phyloP scores from a whole-genome alignment of 2,329 filamentous ascomycete species.

The Penicillium sp. region DNA sequence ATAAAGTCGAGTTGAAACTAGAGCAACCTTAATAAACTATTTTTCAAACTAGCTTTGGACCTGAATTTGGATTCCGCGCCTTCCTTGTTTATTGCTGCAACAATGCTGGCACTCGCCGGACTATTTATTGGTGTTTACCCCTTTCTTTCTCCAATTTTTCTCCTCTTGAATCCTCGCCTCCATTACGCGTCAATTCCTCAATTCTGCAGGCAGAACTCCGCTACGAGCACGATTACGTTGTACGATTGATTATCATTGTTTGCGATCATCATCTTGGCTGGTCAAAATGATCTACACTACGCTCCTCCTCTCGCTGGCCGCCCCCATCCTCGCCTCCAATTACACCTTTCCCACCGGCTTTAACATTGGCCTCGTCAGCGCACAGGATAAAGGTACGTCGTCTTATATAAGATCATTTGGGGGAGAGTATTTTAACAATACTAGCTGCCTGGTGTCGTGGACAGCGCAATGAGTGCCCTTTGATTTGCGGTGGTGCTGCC shows the following conservation, averaged over 20 bases:
- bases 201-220: slow-evolving; percentile 14
- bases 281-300: slow-evolving; percentile 15
- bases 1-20: neutral
- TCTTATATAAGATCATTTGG: neutral
- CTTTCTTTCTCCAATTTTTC: slow-evolving; percentile 5
- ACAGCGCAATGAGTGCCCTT: slow-evolving; percentile 64
- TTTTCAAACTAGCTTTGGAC: neutral
- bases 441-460: slow-evolving; percentile 62
- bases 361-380: slow-evolving; percentile 13
- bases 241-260: neutral
- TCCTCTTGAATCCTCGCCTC: neutral
- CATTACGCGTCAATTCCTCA: slow-evolving; percentile 8
- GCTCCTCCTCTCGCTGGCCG: slow-evolving; percentile 14
- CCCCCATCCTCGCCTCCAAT: slow-evolving; percentile 18
- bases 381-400: slow-evolving; percentile 10
- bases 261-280: slow-evolving; percentile 3
- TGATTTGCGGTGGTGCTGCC: slow-evolving; percentile 60
- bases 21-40: slow-evolving; percentile 1
- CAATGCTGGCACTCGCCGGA: neutral
- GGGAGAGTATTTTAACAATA: neutral
- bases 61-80: slow-evolving; percentile 2
- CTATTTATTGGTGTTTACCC: slow-evolving; percentile 14
- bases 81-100: slow-evolving; percentile 7
- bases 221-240: slow-evolving; percentile 3
- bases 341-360: slow-evolving; percentile 20